These are phyloP conservation scores for Phytophthora europaea DNA, from an alignment of 352 stramenopile species.

Conservation along the genomic window DNA sequence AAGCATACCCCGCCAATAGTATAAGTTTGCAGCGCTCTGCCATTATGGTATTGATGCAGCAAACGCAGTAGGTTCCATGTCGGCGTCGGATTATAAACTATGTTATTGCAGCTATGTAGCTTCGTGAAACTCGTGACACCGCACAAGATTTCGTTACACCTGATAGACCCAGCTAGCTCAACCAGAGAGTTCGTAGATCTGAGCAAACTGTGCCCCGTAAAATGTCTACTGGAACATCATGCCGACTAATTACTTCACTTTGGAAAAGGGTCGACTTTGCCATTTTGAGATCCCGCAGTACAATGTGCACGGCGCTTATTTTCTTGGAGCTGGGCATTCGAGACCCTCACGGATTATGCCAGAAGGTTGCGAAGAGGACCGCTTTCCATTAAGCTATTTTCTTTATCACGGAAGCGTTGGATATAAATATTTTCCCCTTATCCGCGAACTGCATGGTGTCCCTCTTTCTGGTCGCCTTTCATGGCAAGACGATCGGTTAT, in stretches of 20 bases:
- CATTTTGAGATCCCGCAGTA: not conserved
- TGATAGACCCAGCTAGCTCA: too few species aligned
- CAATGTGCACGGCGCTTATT: not conserved
- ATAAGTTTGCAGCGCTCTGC: conserved; percentile 20
- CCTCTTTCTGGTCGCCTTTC: conserved; percentile 2
- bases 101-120: too few species aligned
- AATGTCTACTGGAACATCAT: too few species aligned
- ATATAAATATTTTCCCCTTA: not conserved
- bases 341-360: not conserved
- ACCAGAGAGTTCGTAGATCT: too few species aligned
- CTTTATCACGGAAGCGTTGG: not conserved
- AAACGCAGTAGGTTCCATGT: conserved; percentile 16
- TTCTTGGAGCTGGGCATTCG: not conserved
- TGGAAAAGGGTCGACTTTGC: not conserved
- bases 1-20: conserved; percentile 28
- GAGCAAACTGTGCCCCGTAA: too few species aligned
- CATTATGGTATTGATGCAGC: conserved; percentile 31
- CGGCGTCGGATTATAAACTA: too few species aligned
- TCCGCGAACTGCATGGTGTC: not conserved
- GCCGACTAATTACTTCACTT: too few species aligned
- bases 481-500: not conserved
- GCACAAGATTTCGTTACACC: too few species aligned
- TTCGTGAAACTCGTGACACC: too few species aligned
- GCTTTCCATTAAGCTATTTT: not conserved
- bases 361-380: not conserved